Evolutionary conservation across 768 basidiomycete genomes (phyloP), one percentile per base, ranked within the genome.

Genomic region (Pseudohyphozyma bogoriensis): DNA sequence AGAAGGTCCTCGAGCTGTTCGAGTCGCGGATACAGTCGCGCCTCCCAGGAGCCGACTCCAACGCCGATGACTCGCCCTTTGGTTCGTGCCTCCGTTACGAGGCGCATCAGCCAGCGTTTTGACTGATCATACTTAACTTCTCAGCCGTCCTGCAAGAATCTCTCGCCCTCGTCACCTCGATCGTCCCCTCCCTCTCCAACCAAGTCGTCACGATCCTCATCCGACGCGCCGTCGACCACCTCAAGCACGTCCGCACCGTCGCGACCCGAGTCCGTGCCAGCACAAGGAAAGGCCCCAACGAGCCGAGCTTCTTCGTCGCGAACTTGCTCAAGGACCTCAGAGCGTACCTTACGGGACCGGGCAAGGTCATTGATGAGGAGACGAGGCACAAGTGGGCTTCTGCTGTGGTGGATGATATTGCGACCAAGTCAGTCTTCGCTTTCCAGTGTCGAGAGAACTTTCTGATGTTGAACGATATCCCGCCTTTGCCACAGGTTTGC

Each of bases 221-320:
- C 22, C 80, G 81, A 61, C 82, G 89, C n/a, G 89, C 86, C 66
- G 85, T 83, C 62, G 92, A 95, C 65, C 82, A 84, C 11, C 80
- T 97, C 46, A 80, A 85, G 33, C 83, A 86, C 18, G 87, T 96
- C 59, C 81, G 87, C 51, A 85, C 87, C 0, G 87, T 96, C 69
- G 89, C 89, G 2, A 85, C 86, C 1, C 91, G 96, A 68, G 87
- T 92, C 68, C 81, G 92, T 55, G 87, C 87, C 20, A 84, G 85
- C 83, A 81, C 85, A 54, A 82, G 80, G 73, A 84, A 84, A 6
- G 59, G 77, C 62, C 84, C 88, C 1, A 80, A 78, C 18, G 87
- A 87, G 70, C 83, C 89, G 28, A 95, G 90, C 70, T 85, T 88
- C 72, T 97, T 93, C 69, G 82, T 96, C 4, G 76, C 82, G 1